Evolutionary conservation across 768 basidiomycete species (phyloP).

Genomic region (Lactarius psammicola): DNA sequence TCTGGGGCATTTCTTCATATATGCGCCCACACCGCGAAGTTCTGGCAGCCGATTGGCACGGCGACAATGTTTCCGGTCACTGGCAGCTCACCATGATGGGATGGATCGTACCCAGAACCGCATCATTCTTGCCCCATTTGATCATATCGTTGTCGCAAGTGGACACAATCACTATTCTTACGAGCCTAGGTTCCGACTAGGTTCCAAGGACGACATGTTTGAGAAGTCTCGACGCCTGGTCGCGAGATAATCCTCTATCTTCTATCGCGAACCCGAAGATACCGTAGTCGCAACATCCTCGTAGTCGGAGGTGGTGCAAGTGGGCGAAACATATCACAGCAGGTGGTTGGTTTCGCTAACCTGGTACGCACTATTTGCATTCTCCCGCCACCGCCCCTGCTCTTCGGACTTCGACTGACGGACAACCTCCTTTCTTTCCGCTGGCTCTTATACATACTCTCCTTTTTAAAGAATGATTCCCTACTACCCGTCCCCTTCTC

Average conservation of each 20-base stretch:
- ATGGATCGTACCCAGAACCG: conserved; percentile 27
- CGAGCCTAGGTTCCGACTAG: conserved; percentile 41
- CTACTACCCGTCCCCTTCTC: conserved; percentile 23
- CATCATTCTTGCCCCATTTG: conserved; percentile 40
- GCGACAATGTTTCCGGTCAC: conserved; percentile 37
- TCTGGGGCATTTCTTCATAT: conserved; percentile 40
- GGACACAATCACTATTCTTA: conserved; percentile 56
- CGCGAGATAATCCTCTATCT: conserved; percentile 46
- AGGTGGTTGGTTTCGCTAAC: conserved; percentile 46
- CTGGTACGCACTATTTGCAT: conserved; percentile 40
- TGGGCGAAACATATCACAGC: conserved; percentile 47
- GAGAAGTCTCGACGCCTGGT: conserved; percentile 39
- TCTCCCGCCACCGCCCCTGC: conserved; percentile 33
- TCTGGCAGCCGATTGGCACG: conserved; percentile 45
- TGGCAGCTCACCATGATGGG: conserved; percentile 47
- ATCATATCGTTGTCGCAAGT: conserved; percentile 56
- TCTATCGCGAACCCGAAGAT: conserved; percentile 38
- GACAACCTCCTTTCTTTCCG: conserved; percentile 3
- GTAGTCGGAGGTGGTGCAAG: conserved; percentile 49
- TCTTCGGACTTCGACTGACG: neutral
- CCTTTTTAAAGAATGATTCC: conserved; percentile 35
- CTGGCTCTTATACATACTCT: conserved; percentile 36
- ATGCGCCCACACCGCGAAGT: conserved; percentile 47
- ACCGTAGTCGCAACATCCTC: conserved; percentile 44
- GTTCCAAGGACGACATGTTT: conserved; percentile 49